A percentile compares a stretch with the other conserved stretches of the same genome.
phyloP scores from a whole-genome alignment of 441 rosid genomes.

The Arabidopsis lyrata region DNA sequence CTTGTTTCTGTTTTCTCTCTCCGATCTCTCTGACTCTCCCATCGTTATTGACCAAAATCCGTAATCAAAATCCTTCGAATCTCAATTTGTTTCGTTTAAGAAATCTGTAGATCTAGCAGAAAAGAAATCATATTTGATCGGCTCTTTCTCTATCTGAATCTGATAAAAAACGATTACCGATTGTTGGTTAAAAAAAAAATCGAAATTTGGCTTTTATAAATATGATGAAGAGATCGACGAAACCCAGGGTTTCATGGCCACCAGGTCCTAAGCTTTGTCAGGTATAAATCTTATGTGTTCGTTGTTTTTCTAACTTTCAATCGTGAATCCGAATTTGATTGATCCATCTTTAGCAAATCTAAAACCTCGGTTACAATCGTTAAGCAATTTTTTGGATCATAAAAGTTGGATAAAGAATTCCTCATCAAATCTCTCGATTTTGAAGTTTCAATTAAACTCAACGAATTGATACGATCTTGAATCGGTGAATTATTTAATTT shows the following conservation, averaged over 20 bases:
- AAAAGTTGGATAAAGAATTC: not conserved
- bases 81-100: not conserved
- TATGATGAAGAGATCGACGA: constrained; percentile 65
- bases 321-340: constrained; percentile 4
- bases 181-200: not conserved
- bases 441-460: not conserved
- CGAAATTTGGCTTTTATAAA: not conserved
- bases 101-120: constrained; percentile 30
- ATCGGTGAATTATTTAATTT: not conserved
- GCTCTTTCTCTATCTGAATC: constrained; percentile 18
- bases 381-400: not conserved
- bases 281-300: constrained; percentile 49
- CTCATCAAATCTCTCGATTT: not conserved
- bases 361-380: not conserved
- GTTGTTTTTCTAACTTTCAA: not conserved
- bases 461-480: constrained; percentile 7
- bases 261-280: constrained; percentile 62
- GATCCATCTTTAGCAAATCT: not conserved
- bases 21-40: not conserved
- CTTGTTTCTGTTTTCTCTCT: not conserved
- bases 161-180: constrained; percentile 31
- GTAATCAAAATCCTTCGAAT: constrained; percentile 2
- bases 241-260: constrained; percentile 72
- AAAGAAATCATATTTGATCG: constrained; percentile 3
- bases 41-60: constrained; percentile 3